Evolutionary conservation across 1,139 yeast genomes (phyloP).

Genomic region (Spathaspora sp.): DNA sequence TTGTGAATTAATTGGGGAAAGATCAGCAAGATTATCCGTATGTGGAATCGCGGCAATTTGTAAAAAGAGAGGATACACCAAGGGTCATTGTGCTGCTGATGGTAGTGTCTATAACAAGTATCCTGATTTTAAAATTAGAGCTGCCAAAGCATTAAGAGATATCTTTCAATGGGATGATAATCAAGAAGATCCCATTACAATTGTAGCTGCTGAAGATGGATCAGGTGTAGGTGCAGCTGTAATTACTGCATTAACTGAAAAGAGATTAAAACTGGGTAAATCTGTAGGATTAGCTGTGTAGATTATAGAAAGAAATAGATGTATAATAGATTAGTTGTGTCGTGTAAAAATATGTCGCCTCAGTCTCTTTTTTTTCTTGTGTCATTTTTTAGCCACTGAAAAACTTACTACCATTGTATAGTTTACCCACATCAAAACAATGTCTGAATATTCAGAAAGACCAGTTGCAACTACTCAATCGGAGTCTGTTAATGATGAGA

Average conservation of each 20-base stretch:
- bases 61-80: constrained; percentile 74
- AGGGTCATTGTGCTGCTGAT: constrained; percentile 93
- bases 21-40: constrained; percentile 89
- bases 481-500: not conserved
- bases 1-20: constrained; percentile 85
- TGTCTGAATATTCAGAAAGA: not conserved
- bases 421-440: not conserved
- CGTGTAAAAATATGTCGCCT: not conserved
- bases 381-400: not conserved
- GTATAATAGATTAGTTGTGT: too few species aligned
- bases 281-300: constrained; percentile 57
- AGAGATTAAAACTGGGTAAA: constrained; percentile 67
- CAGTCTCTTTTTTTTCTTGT: not conserved
- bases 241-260: constrained; percentile 89
- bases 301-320: not conserved
- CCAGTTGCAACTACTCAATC: not conserved
- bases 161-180: constrained; percentile 73
- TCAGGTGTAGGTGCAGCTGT: constrained; percentile 98
- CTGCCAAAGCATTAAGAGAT: constrained; percentile 85
- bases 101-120: constrained; percentile 94
- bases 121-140: constrained; percentile 88
- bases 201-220: constrained; percentile 96
- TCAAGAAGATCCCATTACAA: constrained; percentile 70
- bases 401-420: not conserved
- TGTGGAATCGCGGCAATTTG: constrained; percentile 97